A percentile compares a stretch with the other conserved stretches of the same genome.
These are phyloP conservation scores for Ophiostoma pallidulum DNA, from an alignment of 2,329 filamentous ascomycete species.

Conservation along the genomic window DNA sequence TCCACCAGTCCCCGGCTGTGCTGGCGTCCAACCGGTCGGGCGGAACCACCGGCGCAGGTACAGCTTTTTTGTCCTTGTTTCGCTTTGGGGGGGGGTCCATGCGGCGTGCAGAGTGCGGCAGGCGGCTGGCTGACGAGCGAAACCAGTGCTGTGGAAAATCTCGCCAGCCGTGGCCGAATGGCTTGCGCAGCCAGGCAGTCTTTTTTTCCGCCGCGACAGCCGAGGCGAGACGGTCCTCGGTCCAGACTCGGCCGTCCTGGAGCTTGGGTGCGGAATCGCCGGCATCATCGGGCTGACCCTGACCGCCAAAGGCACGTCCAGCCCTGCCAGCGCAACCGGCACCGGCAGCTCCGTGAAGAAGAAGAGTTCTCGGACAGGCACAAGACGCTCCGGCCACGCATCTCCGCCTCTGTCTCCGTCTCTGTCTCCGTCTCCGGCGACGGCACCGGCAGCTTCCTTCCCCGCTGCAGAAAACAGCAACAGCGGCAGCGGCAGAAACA, in stretches of 20 bases:
- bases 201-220: constrained; percentile 41
- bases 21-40: constrained; percentile 65
- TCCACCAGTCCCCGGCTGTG: constrained; percentile 76
- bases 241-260: constrained; percentile 52
- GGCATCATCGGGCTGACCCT: constrained; percentile 66
- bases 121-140: background rate
- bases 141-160: constrained; percentile 77
- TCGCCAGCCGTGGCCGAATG: constrained; percentile 75
- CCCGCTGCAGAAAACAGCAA: no score
- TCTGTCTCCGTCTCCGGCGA: background rate
- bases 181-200: constrained; percentile 56
- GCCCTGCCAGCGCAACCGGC: no score
- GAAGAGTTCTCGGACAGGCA: background rate
- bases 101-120: no score
- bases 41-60: constrained; percentile 45
- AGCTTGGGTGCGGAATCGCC: constrained; percentile 83
- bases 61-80: no score
- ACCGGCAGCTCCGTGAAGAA: background rate
- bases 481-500: no score
- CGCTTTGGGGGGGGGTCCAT: no score
- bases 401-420: background rate
- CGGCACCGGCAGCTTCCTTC: no score
- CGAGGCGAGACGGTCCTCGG: constrained; percentile 30
- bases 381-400: background rate
- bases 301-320: constrained; percentile 29